phyloP scores from a whole-genome alignment of 495 filamentous ascomycete genomes.

The Aspergillus kassunensis region DNA sequence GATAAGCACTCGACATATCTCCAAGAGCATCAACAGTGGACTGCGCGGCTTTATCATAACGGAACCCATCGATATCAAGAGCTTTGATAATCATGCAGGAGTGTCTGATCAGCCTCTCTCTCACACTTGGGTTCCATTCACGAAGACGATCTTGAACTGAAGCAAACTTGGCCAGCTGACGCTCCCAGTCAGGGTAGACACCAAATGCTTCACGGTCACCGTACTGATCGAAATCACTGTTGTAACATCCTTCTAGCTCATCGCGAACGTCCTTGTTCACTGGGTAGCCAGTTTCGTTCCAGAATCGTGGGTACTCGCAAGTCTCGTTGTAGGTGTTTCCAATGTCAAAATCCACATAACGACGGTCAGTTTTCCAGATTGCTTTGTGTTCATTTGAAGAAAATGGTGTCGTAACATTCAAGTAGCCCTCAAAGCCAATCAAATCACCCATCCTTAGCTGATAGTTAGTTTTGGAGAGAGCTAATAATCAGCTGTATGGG shows the following conservation, averaged over 20 bases:
- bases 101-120: conserved; percentile 56
- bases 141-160: conserved; percentile 72
- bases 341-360: conserved; percentile 62
- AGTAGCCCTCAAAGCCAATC: conserved; percentile 63
- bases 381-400: conserved; percentile 51
- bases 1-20: conserved; percentile 49
- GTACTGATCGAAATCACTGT: conserved; percentile 71
- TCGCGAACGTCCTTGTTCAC: conserved; percentile 44
- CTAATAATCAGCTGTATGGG: not conserved
- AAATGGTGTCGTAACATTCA: conserved; percentile 65
- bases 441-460: conserved; percentile 58
- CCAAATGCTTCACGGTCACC: conserved; percentile 68
- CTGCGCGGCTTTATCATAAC: conserved; percentile 66
- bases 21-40: conserved; percentile 62
- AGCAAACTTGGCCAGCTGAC: conserved; percentile 68
- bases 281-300: conserved; percentile 57
- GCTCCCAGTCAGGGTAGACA: conserved; percentile 63
- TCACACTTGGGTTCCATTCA: conserved; percentile 63
- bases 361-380: conserved; percentile 53
- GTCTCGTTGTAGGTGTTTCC: conserved; percentile 54
- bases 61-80: conserved; percentile 67
- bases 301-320: conserved; percentile 65
- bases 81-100: conserved; percentile 62
- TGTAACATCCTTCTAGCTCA: conserved; percentile 54
- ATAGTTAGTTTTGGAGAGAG: not conserved